Evolutionary conservation across 164 flowering plant genomes (phyloP), one percentile per base, ranked within the genome.

Genomic region (Stephania cephalantha): DNA sequence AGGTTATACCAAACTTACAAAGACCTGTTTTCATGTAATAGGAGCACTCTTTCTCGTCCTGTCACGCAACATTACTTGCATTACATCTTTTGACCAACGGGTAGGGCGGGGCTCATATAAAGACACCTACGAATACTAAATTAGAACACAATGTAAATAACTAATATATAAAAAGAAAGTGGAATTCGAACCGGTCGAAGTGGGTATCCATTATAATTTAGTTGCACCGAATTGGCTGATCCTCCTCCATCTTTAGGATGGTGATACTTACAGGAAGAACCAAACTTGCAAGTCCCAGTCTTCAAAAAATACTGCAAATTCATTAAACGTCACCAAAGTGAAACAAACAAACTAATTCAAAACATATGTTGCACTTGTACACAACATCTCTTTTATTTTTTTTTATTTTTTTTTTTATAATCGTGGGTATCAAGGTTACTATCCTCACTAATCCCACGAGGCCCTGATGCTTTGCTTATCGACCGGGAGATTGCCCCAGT

Each of bases 11-110:
- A 80, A 96, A 96, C 82, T 91, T 96, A 83, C 99, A 94, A 46
- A 88, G 92, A 68, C 97, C 97, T 13, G 97, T 96, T 81, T 88
- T 92, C 79, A 92, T 74, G 75, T 91, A 96, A 83, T 92, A 91
- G 70, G 92, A 82, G 78, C 99, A 96, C 82, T 94, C 99, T 70
- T 87, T 90, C 81, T 94, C 98, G 66, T 97, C 98, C 99, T 96
- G 89, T 65, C 18, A 73, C 35, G 20, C 58, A 73, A 17, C 44
- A 42, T 70, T 44, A 7, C 13, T 12, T 1, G 48, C 71, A 63
- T 63, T 17, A 20, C 66, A 63, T 22, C 66, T 66, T 66, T 20
- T 55, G 68, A 17, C 58, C 7, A 18, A 13, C 1, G 4, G 42
- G 42, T 35, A 35, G 42, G 31, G 70, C 9, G 64, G 42, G 64